These are phyloP conservation scores for Colletotrichum liaoningense DNA, from an alignment of 2,329 filamentous ascomycete genomes.

Conservation along the genomic window DNA sequence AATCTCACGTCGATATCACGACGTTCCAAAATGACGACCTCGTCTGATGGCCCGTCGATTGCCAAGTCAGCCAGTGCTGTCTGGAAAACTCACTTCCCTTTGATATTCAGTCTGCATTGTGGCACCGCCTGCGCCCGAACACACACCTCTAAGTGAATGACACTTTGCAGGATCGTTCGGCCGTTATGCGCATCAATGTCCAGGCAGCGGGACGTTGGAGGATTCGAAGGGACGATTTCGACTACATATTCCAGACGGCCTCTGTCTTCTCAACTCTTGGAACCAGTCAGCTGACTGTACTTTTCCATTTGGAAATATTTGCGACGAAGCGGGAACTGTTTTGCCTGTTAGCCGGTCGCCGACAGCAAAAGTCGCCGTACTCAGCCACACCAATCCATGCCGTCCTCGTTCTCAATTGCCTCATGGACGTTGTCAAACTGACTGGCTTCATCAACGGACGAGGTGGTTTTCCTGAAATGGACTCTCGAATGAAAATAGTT, in stretches of 20 bases:
- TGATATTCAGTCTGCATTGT: background rate
- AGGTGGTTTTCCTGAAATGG: conserved; percentile 5
- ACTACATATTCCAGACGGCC: background rate
- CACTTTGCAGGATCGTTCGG: background rate
- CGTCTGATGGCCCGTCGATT: background rate
- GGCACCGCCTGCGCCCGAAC: conserved; percentile 3
- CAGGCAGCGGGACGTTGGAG: conserved; percentile 4
- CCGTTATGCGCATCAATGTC: conserved; percentile 6
- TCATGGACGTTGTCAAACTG: background rate
- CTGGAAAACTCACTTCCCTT: background rate
- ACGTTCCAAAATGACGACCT: background rate
- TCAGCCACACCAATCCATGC: background rate
- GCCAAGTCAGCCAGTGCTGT: background rate
- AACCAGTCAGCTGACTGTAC: background rate
- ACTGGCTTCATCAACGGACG: conserved; percentile 6
- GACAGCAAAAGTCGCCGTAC: conserved; percentile 4
- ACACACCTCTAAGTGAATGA: background rate
- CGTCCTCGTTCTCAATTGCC: background rate
- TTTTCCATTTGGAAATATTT: conserved; percentile 16
- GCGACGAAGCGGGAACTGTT: background rate
- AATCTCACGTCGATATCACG: background rate
- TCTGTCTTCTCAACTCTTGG: background rate
- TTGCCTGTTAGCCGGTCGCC: background rate
- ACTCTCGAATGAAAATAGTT: background rate
- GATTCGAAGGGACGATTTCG: background rate